Evolutionary conservation across 2,329 filamentous ascomycete species (phyloP).

Genomic region (Penicillium occitanis): DNA sequence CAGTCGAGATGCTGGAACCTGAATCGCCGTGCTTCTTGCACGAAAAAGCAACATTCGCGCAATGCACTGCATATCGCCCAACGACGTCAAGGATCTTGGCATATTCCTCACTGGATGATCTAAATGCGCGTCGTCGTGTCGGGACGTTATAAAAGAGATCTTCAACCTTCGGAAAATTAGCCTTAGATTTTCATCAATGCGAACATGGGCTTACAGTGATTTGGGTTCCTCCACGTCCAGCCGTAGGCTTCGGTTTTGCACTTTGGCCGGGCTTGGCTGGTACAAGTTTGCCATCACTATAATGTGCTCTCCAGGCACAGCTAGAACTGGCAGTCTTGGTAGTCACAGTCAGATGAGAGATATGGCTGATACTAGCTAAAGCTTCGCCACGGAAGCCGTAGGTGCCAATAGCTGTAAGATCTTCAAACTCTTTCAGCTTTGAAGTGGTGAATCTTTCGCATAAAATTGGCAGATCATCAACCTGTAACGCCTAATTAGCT

Average conservation of each 20-base stretch:
- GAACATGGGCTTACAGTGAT: slow-evolving; percentile 63
- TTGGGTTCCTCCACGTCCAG: slow-evolving; percentile 85
- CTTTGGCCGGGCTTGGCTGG: slow-evolving; percentile 85
- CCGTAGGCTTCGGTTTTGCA: slow-evolving; percentile 80
- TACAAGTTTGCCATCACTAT: slow-evolving; percentile 76
- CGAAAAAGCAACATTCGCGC: slow-evolving; percentile 84
- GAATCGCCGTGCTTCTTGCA: slow-evolving; percentile 96
- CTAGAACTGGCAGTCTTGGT: slow-evolving; percentile 87
- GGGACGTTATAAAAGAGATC: slow-evolving; percentile 97
- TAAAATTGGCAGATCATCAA: slow-evolving; percentile 85
- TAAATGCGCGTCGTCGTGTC: slow-evolving; percentile 81
- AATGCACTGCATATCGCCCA: slow-evolving; percentile 90
- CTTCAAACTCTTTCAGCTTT: slow-evolving; percentile 90
- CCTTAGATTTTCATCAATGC: not conserved
- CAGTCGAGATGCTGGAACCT: slow-evolving; percentile 76
- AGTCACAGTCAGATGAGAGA: slow-evolving; percentile 91
- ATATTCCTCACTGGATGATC: slow-evolving; percentile 90
- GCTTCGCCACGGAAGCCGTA: slow-evolving; percentile 99
- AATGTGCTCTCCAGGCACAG: slow-evolving; percentile 87
- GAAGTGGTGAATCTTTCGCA: slow-evolving; percentile 97
- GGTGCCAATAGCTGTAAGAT: slow-evolving; percentile 82
- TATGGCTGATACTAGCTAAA: slow-evolving; percentile 95
- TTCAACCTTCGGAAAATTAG: slow-evolving; percentile 60
- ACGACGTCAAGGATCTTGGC: slow-evolving; percentile 97
- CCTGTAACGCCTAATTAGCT: slow-evolving; percentile 52